Base-by-base conservation (phyloP, 2,329 filamentous ascomycete genomes). In the Hyphodiscus sp. region DNA sequence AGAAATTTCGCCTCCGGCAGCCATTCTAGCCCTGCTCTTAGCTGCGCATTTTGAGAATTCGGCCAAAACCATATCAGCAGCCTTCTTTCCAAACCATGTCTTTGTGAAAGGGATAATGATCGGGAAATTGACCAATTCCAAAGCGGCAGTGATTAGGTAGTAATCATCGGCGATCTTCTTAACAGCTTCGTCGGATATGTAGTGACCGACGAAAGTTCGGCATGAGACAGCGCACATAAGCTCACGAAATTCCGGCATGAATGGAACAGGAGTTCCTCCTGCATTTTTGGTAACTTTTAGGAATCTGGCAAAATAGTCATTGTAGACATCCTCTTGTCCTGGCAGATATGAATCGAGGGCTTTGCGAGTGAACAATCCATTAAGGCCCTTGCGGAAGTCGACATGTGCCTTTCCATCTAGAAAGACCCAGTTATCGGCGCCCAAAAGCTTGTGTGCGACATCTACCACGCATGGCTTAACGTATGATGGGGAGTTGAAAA, bases 391-490 rank as follows among this genome's bases (percentile, higher is more conserved):
- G 70, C 94, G 91, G 75, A 94, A 99, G 67, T 97, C 94, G 62
- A 96, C 89, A 66, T 99, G 94, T 41, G 85, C 83, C 74, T 91
- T 95, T 67, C 94, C 94, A 68, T 97, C 92, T 61, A 99, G 77
- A 74, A 97, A 97, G 18, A 97, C 94, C 90, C 91, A 99, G 76
- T 96, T 96, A 66, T 87, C 86, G 57, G 85, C 81, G 55, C 94
- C 89, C 50, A 99, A 83, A 49, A 99, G 87, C 76, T 97, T 97
- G 73, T 90, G 85, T 19, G 94, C 94, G 55, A 86, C 84, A 70
- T 97, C 92, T 59, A 99, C 94, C 58, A 99, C 91, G 68, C 91
- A 97, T 43, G 94, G 94, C 76, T 96, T 96, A 69, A 95, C 91
- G 67, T 85, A 97, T 49, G 75, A 70, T 23, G 94, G 94, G 19